These are phyloP conservation scores for Parietaria judaica DNA, from an alignment of 306 rosid species.

Conservation along the genomic window DNA sequence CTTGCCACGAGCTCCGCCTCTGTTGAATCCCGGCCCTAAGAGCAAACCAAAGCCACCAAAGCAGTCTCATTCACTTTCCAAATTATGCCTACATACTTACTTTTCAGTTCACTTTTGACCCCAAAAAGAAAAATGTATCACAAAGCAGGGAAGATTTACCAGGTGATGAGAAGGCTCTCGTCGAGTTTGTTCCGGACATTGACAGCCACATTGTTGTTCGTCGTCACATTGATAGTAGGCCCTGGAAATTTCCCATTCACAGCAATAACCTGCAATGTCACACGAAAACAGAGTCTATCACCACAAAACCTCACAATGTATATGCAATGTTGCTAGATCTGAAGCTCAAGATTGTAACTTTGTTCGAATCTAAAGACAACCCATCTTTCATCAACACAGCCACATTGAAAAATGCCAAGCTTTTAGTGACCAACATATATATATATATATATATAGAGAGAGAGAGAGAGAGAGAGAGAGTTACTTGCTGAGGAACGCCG, in stretches of 20 bases:
- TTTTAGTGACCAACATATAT: background rate
- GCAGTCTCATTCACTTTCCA: background rate
- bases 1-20: constrained; percentile 85
- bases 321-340: constrained; percentile 26
- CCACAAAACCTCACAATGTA: background rate
- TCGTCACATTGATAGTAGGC: constrained; percentile 73
- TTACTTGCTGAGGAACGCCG: constrained; percentile 14
- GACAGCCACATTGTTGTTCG: constrained; percentile 76
- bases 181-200: constrained; percentile 87
- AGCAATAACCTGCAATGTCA: constrained; percentile 72
- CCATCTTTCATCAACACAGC: constrained; percentile 9
- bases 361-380: constrained; percentile 18
- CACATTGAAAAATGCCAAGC: background rate
- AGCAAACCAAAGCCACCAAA: background rate
- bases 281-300: constrained; percentile 15
- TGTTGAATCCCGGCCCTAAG: constrained; percentile 87
- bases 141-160: constrained; percentile 35
- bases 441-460: background rate
- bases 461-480: background rate
- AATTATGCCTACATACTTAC: background rate
- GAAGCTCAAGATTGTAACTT: constrained; percentile 23
- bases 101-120: too few relatives aligned
- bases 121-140: background rate
- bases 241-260: constrained; percentile 78
- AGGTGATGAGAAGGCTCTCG: constrained; percentile 72